Base-by-base conservation (phyloP, 139 green algal species). In the Asterochloris erici region DNA sequence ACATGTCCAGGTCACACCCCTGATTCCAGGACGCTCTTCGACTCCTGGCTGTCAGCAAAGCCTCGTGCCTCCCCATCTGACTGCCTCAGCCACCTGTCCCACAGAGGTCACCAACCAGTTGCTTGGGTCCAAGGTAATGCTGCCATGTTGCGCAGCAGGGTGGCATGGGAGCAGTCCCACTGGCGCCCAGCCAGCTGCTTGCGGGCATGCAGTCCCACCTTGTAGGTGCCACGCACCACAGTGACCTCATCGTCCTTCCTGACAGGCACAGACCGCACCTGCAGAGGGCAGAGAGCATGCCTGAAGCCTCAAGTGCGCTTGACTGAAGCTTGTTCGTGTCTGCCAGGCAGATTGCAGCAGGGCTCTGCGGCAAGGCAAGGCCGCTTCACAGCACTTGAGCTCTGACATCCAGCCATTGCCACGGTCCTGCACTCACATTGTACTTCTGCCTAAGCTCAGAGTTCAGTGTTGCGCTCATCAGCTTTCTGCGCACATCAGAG, bases 201-300 rank as follows among this genome's bases (percentile, higher is more conserved):
- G 19, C 21, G 1, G 21, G 17, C 19, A 24, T 71, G 66, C 66
- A 26, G 28, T 73, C 64, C n/a, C 26, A 84, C 93, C 94, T 99
- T 99, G 94, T 95, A 99, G 66, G 92, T 97, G 81, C 97, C 97
- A 61, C 97, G 89, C 14, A 98, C 94, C 27, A 99, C 93, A 73
- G 92, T 91, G 73, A 99, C 97, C 92, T 99, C 97, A 80, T 99
- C 97, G 83, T 99, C 97, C 90, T 99, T 99, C 77, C 97, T 92
- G 81, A 99, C 95, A 27, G 97, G 97, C 24, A 99, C 88, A 62
- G 93, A 90, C 63, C 93, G 90, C 23, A 98, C 97, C 94, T 99
- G 91, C 74, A 75, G 38, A 54, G 60, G 23, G 21, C 76, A 71
- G 23, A 54, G 38, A 54, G 38, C 4, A 54, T 54, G 38, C 38